A percentile compares a stretch with the other conserved stretches of the same genome.
Conservation (phyloP, 169 alveolate species). For the Cryptosporidium ryanae region DNA sequence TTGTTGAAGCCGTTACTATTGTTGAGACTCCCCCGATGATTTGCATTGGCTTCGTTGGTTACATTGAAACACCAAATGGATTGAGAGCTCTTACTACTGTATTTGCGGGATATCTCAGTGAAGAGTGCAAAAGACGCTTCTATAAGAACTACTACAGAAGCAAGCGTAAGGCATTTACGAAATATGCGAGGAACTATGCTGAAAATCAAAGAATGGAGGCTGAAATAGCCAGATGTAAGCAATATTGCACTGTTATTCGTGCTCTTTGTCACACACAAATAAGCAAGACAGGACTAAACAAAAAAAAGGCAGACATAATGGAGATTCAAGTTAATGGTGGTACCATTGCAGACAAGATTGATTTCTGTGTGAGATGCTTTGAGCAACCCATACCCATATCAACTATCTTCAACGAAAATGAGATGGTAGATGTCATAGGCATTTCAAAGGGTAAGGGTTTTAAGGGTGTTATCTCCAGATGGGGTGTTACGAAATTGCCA, state of each 20-base stretch:
- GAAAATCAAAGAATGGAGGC: conserved; percentile 91
- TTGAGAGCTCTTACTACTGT: conserved; percentile 97
- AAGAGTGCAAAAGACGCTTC: conserved; percentile 97
- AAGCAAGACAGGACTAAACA: conserved; percentile 92
- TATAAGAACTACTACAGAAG: conserved; percentile 98
- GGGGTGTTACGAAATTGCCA: conserved; percentile 99
- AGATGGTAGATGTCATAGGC: conserved; percentile 98
- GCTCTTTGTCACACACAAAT: conserved; percentile 99
- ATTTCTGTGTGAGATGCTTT: conserved; percentile 93
- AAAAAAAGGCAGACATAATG: conserved; percentile 98
- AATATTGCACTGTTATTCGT: conserved; percentile 97
- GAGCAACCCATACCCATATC: conserved; percentile 97
- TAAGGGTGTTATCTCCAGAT: conserved; percentile 98
- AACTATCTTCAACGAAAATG: conserved; percentile 95
- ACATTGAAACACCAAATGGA: conserved; percentile 99
- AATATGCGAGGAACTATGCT: conserved; percentile 91
- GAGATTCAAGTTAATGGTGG: conserved; percentile 99
- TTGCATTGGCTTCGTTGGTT: conserved; percentile 99
- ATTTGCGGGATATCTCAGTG: conserved; percentile 98
- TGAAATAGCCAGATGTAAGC: conserved; percentile 93
- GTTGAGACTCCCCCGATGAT: conserved; percentile 99
- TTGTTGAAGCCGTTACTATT: conserved; percentile 99
- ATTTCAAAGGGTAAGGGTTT: conserved; percentile 99
- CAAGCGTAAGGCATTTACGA: conserved; percentile 99
- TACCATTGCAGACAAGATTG: conserved; percentile 94